Evolutionary conservation across 2,329 filamentous ascomycete genomes (phyloP), one percentile per base, ranked within the genome.

Genomic region (Chaetothyriales sp.): DNA sequence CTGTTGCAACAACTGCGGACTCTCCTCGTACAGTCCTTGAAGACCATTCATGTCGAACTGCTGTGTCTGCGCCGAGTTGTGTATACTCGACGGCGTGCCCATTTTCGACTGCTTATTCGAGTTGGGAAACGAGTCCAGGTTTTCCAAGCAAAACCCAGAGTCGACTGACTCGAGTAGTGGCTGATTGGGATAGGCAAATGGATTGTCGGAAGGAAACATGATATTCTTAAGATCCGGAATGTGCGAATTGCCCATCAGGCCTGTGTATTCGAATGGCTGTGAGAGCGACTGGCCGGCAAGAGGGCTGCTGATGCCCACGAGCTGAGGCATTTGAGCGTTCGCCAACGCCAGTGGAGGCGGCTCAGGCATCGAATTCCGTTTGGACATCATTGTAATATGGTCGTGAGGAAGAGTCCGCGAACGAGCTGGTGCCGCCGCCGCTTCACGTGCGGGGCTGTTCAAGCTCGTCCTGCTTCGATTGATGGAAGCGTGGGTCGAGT

Each of bases 191-290:
- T 75, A 75, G 4, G 71, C 72, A 53, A 74, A 74, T 13, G 72
- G 72, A 51, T 75, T 72, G 52, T 69, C 68, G 1, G 72, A 73
- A 3, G 72, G 71, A 54, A 65, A 75, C 72, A 75, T 75, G 58
- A 74, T 71, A 7, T 69, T 69, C 66, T 71, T 72, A 43, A 75
- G 63, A 57, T 74, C 72, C 1, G 71, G 71, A 15, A 74, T 64
- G 50, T 67, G 56, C 28, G 56, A 54, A 6, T 49, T 51, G 19
- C 9, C 9, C 48, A 59, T 18, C 18, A 54, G 58, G 13, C 58
- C 52, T 22, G 58, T 56, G 28, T 52, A 58, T 55, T 54, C 65
- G 61, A 10, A 66, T 64, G 45, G 46, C 2, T 49, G 43, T 15
- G 53, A 57, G 25, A 57, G 45, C 9, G 57, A 54, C 2, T 55